Evolutionary conservation across 2,329 filamentous ascomycete species (phyloP), one percentile per base, ranked within the genome.

Genomic region (Pestalotiopsis fici): DNA sequence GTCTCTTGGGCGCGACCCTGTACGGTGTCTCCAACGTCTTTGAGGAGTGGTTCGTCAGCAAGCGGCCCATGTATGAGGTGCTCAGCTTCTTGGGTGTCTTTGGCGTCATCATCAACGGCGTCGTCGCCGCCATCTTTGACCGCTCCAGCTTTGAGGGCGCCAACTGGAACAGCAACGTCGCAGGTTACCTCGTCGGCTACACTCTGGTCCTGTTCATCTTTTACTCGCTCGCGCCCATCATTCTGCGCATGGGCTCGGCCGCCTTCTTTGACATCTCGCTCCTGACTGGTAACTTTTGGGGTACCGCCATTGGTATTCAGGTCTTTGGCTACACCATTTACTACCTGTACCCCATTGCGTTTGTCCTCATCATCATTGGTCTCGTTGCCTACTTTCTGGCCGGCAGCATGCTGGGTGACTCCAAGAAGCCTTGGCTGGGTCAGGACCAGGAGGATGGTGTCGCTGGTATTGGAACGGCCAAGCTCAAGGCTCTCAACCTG

Each of bases 241-340:
- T 99, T 70, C 91, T 98, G 81, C 93, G 96, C 71, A 92, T 98
- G 83, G 92, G 92, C 31, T 93, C 89, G 18, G 96, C 96, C 2
- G 95, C 95, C 23, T 98, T 99, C 82, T 97, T 98, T 85, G 97
- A 99, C 80, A 97, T 98, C 75, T 95, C 92, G 7, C 84, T 99
- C 71, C 85, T 99, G 68, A 98, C 96, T 2, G 93, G 91, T 74
- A 98, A 97, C 82, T 98, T 98, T 83, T 99, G 96, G 96, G 95
- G 94, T 71, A 92, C 97, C 69, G 92, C 97, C 72, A 95, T 99
- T 73, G 96, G 96, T 62, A 89, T 97, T 72, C 87, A 91, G 77
- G 93, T 98, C 61, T 97, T 99, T 76, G 89, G 91, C 57, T 88
- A 92, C 73, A 81, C 81, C 54, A 89, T 99, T 67, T 93, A 97